Evolutionary conservation across 176 grass and related monocot species (phyloP).

Genomic region (Hordeum marinum): DNA sequence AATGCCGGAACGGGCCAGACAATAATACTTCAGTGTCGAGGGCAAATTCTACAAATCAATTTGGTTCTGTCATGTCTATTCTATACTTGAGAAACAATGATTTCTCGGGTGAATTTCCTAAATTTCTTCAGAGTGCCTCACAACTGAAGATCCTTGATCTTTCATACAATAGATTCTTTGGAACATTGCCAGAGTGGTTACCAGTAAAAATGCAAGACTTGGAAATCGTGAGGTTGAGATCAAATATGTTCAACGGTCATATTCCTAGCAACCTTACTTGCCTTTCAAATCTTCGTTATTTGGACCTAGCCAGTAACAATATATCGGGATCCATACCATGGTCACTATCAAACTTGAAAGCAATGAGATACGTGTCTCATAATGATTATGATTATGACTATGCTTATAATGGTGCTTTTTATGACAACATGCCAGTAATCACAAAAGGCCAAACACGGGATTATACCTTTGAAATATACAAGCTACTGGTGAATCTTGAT

Average conservation of each 20-base stretch:
- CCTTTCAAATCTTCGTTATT: not conserved
- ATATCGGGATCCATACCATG: constrained; percentile 26
- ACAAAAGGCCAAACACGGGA: not conserved
- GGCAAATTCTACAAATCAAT: not conserved
- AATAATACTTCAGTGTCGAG: not conserved
- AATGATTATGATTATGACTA: too few relatives aligned
- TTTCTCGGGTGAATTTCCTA: not conserved
- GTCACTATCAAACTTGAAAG: not conserved
- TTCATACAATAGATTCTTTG: not conserved
- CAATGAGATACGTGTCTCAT: not conserved
- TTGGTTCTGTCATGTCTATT: not conserved
- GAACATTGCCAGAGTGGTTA: not conserved
- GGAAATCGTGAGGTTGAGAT: not conserved
- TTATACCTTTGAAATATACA: not conserved
- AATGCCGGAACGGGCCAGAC: not conserved
- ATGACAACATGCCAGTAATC: not conserved
- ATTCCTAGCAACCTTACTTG: not conserved
- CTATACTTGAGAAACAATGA: not conserved
- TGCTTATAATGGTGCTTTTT: too few relatives aligned
- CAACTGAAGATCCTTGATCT: not conserved
- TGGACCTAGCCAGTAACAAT: not conserved
- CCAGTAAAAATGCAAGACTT: not conserved
- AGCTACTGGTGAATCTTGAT: not conserved
- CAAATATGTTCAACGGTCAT: not conserved
- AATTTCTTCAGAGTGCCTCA: not conserved